Base-by-base conservation (phyloP, 441 rosid genomes). In the Iberis amara region DNA sequence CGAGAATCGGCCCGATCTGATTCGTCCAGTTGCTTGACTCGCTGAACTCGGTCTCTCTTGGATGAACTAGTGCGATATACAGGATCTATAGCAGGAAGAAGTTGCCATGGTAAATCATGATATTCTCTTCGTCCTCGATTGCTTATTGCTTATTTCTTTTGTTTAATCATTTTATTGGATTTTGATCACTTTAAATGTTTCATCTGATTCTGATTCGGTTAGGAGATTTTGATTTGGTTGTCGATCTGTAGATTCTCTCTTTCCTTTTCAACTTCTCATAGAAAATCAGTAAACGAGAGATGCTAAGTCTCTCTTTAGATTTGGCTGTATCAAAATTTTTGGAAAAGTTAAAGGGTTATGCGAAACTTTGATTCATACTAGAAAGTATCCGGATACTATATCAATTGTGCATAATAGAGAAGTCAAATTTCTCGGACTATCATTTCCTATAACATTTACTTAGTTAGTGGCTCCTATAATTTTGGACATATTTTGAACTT, bases 1-100 rank as follows among this genome's bases (percentile, higher is more conserved):
- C 48, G 3, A 65, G 50, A 66, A 39, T 47, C 61, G 47, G 0
- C 28, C 65, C 52, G 70, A 66, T 66, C 70, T 66, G 65, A 59
- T 3, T 50, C 59, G 30, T 15, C 13, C 5, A 6, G 27, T 47
- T 12, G 21, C 23, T 23, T 55, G 43, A 54, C 63, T 56, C 64
- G 42, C 49, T 52, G 1, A 45, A 37, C 39, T 58, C 64, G 59
- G 39, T 30, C 24, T 39, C 31, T 52, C 9, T 59, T 66, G 65
- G 47, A 66, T 59, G 65, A 66, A 40, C 27, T 65, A 52, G 51
- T 45, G 27, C 4, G 6, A 13, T 1, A 59, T 30, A 15, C n/a
- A 57, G 64, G 53, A 50, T 52, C 52, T 58, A n/a, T 31, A 26
- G 21, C 21, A 3, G 40, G 23, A 21, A 9, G 4, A 31, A 9